These are phyloP conservation scores for Xerocomus brunneocitrinus DNA, from an alignment of 768 basidiomycete species.

Conservation along the genomic window DNA sequence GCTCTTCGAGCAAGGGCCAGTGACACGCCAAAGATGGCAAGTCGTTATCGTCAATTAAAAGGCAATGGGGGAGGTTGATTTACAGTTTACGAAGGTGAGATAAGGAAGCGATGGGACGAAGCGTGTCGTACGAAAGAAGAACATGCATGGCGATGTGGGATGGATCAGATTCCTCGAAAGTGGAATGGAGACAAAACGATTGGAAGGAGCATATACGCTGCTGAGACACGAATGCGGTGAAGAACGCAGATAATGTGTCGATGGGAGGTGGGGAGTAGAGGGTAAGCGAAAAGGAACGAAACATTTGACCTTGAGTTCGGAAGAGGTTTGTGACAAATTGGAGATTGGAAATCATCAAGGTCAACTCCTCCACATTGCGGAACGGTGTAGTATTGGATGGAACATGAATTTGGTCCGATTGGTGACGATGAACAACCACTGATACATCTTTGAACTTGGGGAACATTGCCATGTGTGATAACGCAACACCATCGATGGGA, in stretches of 20 bases:
- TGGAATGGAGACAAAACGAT: neutral
- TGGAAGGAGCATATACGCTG: neutral
- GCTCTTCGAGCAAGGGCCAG: neutral
- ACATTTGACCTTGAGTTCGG: too few relatives aligned
- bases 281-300: too few relatives aligned
- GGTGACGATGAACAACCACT: too few relatives aligned
- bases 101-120: neutral
- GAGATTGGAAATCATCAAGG: too few relatives aligned
- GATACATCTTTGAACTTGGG: neutral
- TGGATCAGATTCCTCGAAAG: too few relatives aligned
- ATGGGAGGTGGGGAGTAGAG: too few relatives aligned
- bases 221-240: neutral
- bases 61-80: neutral
- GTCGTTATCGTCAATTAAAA: neutral
- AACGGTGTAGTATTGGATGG: neutral
- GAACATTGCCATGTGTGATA: neutral
- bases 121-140: neutral
- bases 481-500: neutral
- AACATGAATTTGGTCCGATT: neutral
- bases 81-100: neutral
- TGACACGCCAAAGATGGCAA: neutral
- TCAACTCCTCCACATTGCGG: neutral
- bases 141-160: neutral
- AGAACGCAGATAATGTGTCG: neutral
- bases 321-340: too few relatives aligned